These are phyloP conservation scores for Leccinellum rugosiceps DNA, from an alignment of 768 basidiomycete genomes.

Conservation along the genomic window DNA sequence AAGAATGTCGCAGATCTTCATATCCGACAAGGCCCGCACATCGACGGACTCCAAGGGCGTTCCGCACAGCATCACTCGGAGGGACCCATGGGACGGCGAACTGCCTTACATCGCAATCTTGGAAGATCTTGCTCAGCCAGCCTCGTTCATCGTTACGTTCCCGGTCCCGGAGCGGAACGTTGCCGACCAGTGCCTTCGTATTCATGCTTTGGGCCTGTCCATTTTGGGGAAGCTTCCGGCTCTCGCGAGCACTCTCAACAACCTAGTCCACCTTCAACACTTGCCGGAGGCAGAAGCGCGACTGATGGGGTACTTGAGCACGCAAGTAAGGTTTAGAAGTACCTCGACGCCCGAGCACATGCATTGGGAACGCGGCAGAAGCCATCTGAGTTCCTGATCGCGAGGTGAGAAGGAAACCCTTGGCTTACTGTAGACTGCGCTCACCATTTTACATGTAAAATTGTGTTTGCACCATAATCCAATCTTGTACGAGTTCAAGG, in stretches of 20 bases:
- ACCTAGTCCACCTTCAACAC: not conserved
- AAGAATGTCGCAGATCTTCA: slow-evolving; percentile 13
- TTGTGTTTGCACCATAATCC: too few relatives aligned
- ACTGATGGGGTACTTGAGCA: not conserved
- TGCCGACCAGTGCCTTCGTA: slow-evolving; percentile 3
- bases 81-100: too few relatives aligned
- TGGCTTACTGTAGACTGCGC: too few relatives aligned
- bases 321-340: slow-evolving; percentile 1
- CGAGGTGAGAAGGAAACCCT: not conserved
- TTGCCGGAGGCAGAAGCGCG: not conserved
- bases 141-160: slow-evolving; percentile 2
- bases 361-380: slow-evolving; percentile 7
- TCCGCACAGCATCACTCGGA: not conserved
- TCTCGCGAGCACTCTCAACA: not conserved
- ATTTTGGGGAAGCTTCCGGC: not conserved
- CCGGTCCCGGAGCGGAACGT: not conserved
- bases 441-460: too few relatives aligned
- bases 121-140: slow-evolving; percentile 3
- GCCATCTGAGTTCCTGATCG: too few relatives aligned
- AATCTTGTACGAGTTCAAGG: too few relatives aligned
- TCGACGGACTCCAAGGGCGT: not conserved
- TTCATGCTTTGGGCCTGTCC: slow-evolving; percentile 4
- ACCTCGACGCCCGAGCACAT: not conserved
- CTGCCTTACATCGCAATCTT: slow-evolving; percentile 9
- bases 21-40: slow-evolving; percentile 13